Evolutionary conservation across 2,329 filamentous ascomycete genomes (phyloP), one percentile per base, ranked within the genome.

Genomic region (Helotiales sp.): DNA sequence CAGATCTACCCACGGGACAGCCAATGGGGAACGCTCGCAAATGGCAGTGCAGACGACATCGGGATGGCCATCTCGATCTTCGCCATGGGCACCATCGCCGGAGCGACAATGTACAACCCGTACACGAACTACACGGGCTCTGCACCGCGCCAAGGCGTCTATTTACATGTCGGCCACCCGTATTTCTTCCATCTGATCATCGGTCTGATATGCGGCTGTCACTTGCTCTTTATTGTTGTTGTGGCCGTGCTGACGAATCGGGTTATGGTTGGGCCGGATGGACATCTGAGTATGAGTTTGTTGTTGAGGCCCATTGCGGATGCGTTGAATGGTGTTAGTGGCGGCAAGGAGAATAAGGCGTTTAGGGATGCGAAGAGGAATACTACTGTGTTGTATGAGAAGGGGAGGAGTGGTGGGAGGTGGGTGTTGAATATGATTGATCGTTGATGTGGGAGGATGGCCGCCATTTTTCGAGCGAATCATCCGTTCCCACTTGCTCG

Each of bases 1-100:
- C 80, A 82, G 69, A 79, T 78, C 10, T 84, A 83, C 60, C 82
- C 82, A 0, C 75, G 77, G 28, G 79, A 82, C 60, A 78, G 79
- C 1, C 66, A 75, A 4, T 82, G 79, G 60, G 82, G 82, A 1
- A 43, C 49, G 0, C 73, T 78, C 2, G 61, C 72, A 13, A 63
- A 74, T 13, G 82, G 82, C 1, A 69, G 72, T 26, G 47, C 52
- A 0, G 32, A 72, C 0, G 63, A 61, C 0, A 81, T 86, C 74
- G 82, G 78, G 3, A 73, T 72, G 8, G 61, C 75, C 6, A 75
- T 82, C 17, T 72, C 79, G 0, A 69, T 75, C 1, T 84, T 80
- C 61, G 73, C 79, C 2, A 72, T 78, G 0, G 80, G 80, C 1
- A 55, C 73, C 1, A 72, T 77, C 15, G 70, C 69, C 0, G 69